Conservation (phyloP, 2,329 filamentous ascomycete genomes). For the Nemania sp. region DNA sequence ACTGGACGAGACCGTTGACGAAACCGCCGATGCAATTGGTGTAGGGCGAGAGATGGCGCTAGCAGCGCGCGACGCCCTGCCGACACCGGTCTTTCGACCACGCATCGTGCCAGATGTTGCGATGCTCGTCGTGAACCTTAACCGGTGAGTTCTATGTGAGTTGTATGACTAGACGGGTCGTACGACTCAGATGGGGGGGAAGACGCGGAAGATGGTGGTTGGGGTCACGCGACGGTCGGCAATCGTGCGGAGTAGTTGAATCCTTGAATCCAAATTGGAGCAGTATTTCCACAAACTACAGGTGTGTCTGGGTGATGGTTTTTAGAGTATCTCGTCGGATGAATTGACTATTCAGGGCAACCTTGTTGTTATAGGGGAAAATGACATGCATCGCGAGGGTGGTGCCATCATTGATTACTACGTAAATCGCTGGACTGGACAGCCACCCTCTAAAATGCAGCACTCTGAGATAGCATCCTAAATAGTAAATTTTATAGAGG, state of each 20-base stretch:
- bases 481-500: conserved; percentile 48
- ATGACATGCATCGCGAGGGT: conserved; percentile 62
- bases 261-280: conserved; percentile 19
- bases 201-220: conserved; percentile 13
- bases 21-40: conserved; percentile 37
- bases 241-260: conserved; percentile 35
- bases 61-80: conserved; percentile 52
- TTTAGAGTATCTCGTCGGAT: conserved; percentile 17
- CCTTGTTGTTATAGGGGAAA: conserved; percentile 37
- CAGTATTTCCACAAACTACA: conserved; percentile 14
- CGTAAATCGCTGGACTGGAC: conserved; percentile 54
- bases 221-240: conserved; percentile 36
- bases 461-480: conserved; percentile 60
- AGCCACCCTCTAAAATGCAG: conserved; percentile 68
- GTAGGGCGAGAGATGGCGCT: conserved; percentile 46
- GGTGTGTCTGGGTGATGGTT: conserved; percentile 25
- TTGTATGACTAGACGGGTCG: conserved; percentile 21
- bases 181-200: conserved; percentile 17
- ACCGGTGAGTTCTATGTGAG: conserved; percentile 13
- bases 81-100: conserved; percentile 44
- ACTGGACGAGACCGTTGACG: conserved; percentile 48
- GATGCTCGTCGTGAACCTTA: conserved; percentile 4
- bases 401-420: conserved; percentile 64
- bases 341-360: conserved; percentile 38
- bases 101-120: conserved; percentile 40